Evolutionary conservation across 2,329 filamentous ascomycete genomes (phyloP).

Genomic region (Fusarium nematophilum): DNA sequence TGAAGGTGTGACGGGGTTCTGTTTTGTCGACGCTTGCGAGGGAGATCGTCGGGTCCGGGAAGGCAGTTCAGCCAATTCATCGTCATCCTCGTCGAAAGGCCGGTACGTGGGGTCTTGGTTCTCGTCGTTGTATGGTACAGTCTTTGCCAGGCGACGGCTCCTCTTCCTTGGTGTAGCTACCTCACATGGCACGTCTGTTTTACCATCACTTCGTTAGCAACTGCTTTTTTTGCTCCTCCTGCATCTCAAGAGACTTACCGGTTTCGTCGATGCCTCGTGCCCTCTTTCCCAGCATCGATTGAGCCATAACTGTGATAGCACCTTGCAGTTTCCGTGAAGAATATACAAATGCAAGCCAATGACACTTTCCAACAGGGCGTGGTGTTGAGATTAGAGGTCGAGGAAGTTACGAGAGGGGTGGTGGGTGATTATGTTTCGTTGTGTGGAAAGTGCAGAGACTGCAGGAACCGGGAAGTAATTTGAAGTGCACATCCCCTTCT

Average conservation of each 20-base stretch:
- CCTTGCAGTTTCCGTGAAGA: constrained; percentile 25
- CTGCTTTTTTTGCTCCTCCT: constrained; percentile 11
- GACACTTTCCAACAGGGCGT: constrained; percentile 36
- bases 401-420: constrained; percentile 32
- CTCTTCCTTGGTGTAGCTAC: constrained; percentile 56
- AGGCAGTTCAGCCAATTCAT: constrained; percentile 51
- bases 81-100: constrained; percentile 56
- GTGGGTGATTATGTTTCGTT: constrained; percentile 33
- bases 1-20: constrained; percentile 73
- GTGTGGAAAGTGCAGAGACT: not conserved
- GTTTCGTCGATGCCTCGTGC: constrained; percentile 44
- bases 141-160: constrained; percentile 55
- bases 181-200: constrained; percentile 41
- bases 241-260: constrained; percentile 42
- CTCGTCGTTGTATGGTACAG: constrained; percentile 70
- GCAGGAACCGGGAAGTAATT: constrained; percentile 25
- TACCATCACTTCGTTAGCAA: constrained; percentile 27
- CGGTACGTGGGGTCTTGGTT: constrained; percentile 64
- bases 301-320: constrained; percentile 42
- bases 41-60: constrained; percentile 43
- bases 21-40: constrained; percentile 48
- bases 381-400: constrained; percentile 25
- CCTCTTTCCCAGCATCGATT: constrained; percentile 51
- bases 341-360: constrained; percentile 25
- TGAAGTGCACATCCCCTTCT: constrained; percentile 24